A percentile compares a stretch with the other conserved stretches of the same genome.
These are phyloP conservation scores for Eucommia ulmoides DNA, from an alignment of 257 asterid genomes.

Conservation along the genomic window DNA sequence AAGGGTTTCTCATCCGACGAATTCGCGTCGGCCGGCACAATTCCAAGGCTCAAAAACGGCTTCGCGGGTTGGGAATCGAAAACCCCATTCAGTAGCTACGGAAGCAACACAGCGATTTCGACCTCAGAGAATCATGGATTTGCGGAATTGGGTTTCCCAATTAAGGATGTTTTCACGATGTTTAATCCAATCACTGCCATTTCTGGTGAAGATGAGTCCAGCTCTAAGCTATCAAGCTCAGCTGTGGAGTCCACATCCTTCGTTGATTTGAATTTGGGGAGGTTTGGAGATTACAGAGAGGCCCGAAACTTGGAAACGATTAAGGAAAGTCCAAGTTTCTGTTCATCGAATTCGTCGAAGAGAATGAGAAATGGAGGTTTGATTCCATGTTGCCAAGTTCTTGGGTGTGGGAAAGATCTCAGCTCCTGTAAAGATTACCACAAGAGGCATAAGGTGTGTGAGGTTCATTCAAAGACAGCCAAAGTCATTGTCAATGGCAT, in stretches of 20 bases:
- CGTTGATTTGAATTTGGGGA: conserved; percentile 31
- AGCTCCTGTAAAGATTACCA: conserved; percentile 30
- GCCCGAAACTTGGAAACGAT: conserved; percentile 4
- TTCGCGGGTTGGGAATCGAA: conserved; percentile 17
- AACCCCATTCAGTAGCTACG: conserved; percentile 14
- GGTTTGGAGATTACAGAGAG: conserved; percentile 22
- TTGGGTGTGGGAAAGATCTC: conserved; percentile 35
- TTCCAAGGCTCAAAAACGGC: conserved; percentile 11
- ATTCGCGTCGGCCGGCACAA: conserved; percentile 14
- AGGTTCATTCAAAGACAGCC: conserved; percentile 32
- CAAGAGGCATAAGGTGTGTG: conserved; percentile 43
- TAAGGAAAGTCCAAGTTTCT: conserved; percentile 6
- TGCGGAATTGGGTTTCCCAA: conserved; percentile 16
- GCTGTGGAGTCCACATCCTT: conserved; percentile 18
- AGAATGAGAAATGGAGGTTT: conserved; percentile 22
- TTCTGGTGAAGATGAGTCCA: conserved; percentile 19
- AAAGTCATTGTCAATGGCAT: conserved; percentile 34
- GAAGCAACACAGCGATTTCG: conserved; percentile 7
- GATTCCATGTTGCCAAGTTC: conserved; percentile 30
- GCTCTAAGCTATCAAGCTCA: conserved; percentile 22
- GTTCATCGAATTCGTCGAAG: conserved; percentile 15
- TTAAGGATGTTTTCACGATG: conserved; percentile 14
- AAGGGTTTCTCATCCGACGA: conserved; percentile 15
- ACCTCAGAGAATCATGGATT: conserved; percentile 13
- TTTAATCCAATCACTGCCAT: conserved; percentile 9